Percentiles rank a stretch among this genome's conserved stretches.
phyloP scores from a whole-genome alignment of 139 green algal genomes.

The Chlorella sp. region DNA sequence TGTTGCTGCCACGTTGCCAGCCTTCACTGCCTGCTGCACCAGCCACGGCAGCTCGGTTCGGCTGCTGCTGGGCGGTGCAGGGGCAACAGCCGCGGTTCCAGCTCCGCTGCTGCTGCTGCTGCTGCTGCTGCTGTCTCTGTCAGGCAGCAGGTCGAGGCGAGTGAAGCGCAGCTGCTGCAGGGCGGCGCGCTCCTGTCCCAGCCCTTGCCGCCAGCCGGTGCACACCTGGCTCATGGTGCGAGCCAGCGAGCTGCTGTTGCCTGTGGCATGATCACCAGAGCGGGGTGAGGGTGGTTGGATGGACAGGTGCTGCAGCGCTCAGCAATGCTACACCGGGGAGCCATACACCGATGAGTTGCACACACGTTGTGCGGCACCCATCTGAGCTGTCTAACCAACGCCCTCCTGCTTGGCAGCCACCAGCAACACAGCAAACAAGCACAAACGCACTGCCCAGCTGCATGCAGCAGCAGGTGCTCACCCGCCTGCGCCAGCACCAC shows the following conservation, averaged over 20 bases:
- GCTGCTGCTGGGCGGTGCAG: background rate
- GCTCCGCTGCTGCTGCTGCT: background rate
- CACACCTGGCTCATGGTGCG: slow-evolving; percentile 18
- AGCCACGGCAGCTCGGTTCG: slow-evolving; percentile 5
- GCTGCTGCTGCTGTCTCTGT: no score
- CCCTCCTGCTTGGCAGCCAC: no score
- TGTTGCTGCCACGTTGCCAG: slow-evolving; percentile 21
- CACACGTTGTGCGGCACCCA: no score
- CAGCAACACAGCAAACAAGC: no score
- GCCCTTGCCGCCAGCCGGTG: slow-evolving; percentile 16
- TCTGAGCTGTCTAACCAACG: no score
- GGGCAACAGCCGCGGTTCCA: no score
- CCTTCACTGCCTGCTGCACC: slow-evolving; percentile 18
- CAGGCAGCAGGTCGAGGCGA: background rate
- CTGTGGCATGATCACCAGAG: background rate
- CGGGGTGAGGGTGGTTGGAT: no score
- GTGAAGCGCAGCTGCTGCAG: slow-evolving; percentile 23
- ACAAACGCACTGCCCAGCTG: no score
- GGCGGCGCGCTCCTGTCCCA: slow-evolving; percentile 11
- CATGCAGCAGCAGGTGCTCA: no score
- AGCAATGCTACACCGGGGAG: no score
- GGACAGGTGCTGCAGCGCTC: no score
- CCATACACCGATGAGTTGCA: no score
- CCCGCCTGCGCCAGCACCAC: background rate
- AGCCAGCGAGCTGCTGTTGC: background rate